These are phyloP conservation scores for Glebionis coronaria DNA, from an alignment of 129 eudicot genomes.

Conservation along the genomic window DNA sequence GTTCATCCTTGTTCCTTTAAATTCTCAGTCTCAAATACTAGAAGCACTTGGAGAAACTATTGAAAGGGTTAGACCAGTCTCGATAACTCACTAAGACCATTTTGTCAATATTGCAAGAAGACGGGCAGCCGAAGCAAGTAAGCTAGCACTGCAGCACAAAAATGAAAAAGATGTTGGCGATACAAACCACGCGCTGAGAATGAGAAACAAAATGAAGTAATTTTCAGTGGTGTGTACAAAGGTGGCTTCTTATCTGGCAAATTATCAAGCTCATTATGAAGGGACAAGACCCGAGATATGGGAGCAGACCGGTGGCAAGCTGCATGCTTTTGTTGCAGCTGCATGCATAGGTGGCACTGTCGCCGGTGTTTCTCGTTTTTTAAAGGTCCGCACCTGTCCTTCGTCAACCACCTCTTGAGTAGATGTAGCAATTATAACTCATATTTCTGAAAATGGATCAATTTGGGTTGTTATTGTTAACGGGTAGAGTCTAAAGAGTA, in stretches of 20 bases:
- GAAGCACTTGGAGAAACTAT: slow-evolving; percentile 97
- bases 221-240: slow-evolving; percentile 43
- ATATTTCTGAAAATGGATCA: too few relatives aligned
- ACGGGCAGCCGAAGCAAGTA: slow-evolving; percentile 89
- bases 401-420: too few relatives aligned
- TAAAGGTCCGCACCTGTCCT: too few relatives aligned
- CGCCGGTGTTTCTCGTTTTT: too few relatives aligned
- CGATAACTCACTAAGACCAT: slow-evolving; percentile 93
- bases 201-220: slow-evolving; percentile 23
- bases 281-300: slow-evolving; percentile 96
- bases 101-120: slow-evolving; percentile 88
- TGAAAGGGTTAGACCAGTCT: slow-evolving; percentile 96
- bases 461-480: too few relatives aligned
- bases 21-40: slow-evolving; percentile 76
- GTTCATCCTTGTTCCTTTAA: not conserved
- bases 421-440: too few relatives aligned
- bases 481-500: too few relatives aligned
- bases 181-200: slow-evolving; percentile 23
- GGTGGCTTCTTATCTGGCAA: slow-evolving; percentile 93
- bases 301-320: slow-evolving; percentile 72
- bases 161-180: slow-evolving; percentile 25
- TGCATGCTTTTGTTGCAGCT: too few relatives aligned
- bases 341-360: too few relatives aligned
- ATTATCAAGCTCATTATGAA: slow-evolving; percentile 86
- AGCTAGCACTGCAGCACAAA: slow-evolving; percentile 32